Base-by-base conservation (phyloP, 192 early-diverging fungal genomes). In the Backusella westeae region DNA sequence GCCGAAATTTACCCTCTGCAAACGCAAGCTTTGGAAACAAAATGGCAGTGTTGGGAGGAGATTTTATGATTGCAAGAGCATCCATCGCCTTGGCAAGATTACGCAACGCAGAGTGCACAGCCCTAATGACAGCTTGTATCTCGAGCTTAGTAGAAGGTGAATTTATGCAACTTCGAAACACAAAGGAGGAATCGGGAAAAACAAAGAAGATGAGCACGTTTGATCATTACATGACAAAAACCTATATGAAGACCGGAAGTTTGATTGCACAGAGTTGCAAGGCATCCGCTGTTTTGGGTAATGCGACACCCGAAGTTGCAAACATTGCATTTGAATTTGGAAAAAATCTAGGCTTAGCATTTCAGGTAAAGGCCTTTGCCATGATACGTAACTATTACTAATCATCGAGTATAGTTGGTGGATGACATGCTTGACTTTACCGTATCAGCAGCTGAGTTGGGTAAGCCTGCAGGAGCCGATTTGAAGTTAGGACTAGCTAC, bases 71-170 rank as follows among this genome's bases (percentile, higher is more conserved):
- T 23, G 96, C 97, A 0, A 89, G 96, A 10, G 96, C 97, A 0
- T 98, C 96, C 0, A 87, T 97, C 67, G 96, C 96, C 0, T 86
- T 99, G 56, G 94, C 96, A 2, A 87, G 95, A 26, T 82, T 99
- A 75, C 90, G 95, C 34, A 95, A 97, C 75, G 85, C 94, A 21
- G 95, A 98, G 77, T 96, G 97, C 2, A 96, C 94, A 29, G 97
- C 98, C 74, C 87, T 99, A 26, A 90, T 98, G 80, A 91, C 95
- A 65, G 95, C 96, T 8, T 93, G 94, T 53, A 96, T 99, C 81
- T 91, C 93, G 23, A 94, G 98, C 73, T 86, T 98, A 44, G 96
- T 98, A 0, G 97, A 99, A 76, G 97, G 97, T 23, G 97, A 99
- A 84, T 96, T 99, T 70, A 97, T 97, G 95, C 97, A 98, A 82